Percentiles rank a stretch among this genome's conserved stretches.
Evolutionary conservation across 108 stramenopile genomes (phyloP).

Genomic region (Fistulifera pelliculosa): DNA sequence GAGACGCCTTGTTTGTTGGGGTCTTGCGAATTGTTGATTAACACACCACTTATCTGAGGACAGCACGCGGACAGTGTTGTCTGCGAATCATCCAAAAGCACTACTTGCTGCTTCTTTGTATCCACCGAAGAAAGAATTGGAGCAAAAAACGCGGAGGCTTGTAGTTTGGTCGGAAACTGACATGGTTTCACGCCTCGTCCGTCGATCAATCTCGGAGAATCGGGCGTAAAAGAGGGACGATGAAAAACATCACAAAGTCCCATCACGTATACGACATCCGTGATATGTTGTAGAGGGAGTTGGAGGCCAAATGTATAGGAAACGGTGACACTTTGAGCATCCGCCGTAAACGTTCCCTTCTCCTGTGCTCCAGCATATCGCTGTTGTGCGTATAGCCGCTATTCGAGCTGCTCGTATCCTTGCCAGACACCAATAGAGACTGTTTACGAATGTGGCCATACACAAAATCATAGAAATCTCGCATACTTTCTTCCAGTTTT

Average conservation of each 20-base stretch:
- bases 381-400: slow-evolving; percentile 60
- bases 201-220: slow-evolving; percentile 12
- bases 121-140: slow-evolving; percentile 16
- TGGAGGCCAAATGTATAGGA: slow-evolving; percentile 62
- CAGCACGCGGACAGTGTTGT: not conserved
- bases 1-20: slow-evolving; percentile 12
- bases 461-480: slow-evolving; percentile 48
- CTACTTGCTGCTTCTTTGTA: not conserved
- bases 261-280: slow-evolving; percentile 39
- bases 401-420: slow-evolving; percentile 3
- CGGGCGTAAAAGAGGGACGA: slow-evolving; percentile 52
- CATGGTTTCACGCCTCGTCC: not conserved
- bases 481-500: slow-evolving; percentile 14
- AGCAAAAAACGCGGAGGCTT: slow-evolving; percentile 45
- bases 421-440: slow-evolving; percentile 20
- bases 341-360: not conserved
- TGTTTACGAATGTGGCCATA: slow-evolving; percentile 51
- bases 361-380: slow-evolving; percentile 9
- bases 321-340: slow-evolving; percentile 15
- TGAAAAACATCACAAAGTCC: slow-evolving; percentile 34
- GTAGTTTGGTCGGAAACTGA: slow-evolving; percentile 56
- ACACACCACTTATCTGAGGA: not conserved
- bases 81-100: slow-evolving; percentile 29
- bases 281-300: slow-evolving; percentile 70
- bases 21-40: not conserved